These are phyloP conservation scores for Calonectria pseudoreteaudii DNA, from an alignment of 2,329 filamentous ascomycete genomes.

Conservation along the genomic window DNA sequence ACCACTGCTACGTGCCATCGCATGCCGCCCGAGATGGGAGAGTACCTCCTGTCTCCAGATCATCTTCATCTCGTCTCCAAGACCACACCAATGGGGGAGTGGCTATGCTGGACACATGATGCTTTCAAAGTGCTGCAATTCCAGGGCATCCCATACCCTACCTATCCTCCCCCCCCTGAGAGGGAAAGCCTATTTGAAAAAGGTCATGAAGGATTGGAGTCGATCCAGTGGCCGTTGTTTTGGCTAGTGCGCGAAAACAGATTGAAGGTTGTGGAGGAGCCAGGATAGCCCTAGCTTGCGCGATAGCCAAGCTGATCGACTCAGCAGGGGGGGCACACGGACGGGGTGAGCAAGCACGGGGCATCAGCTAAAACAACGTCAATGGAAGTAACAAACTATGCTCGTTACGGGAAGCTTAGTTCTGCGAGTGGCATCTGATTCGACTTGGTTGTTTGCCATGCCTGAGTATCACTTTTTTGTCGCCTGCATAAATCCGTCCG, in stretches of 20 bases:
- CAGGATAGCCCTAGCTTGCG: conserved; percentile 44
- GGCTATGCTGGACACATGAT: not conserved
- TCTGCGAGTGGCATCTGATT: conserved; percentile 14
- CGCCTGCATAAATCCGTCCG: not conserved
- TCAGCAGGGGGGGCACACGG: conserved; percentile 38
- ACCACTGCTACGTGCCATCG: conserved; percentile 2
- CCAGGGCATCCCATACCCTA: not conserved
- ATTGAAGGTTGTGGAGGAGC: conserved; percentile 43
- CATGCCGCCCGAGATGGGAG: not conserved
- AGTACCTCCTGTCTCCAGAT: not conserved
- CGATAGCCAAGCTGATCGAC: conserved; percentile 38
- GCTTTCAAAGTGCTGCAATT: not conserved
- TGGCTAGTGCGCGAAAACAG: conserved; percentile 37
- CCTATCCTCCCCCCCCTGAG: not conserved
- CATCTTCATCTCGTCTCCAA: not conserved
- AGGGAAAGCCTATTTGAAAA: conserved; percentile 24
- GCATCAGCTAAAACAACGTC: conserved; percentile 45
- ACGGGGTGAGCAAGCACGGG: conserved; percentile 42
- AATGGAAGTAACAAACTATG: conserved; percentile 16
- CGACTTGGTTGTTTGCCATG: conserved; percentile 1
- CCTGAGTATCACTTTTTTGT: not conserved
- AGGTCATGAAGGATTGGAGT: conserved; percentile 30
- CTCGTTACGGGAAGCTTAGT: conserved; percentile 21
- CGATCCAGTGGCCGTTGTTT: conserved; percentile 35
- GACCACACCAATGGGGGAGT: not conserved